Conservation (phyloP, 108 stramenopile genomes). For the Nannochloropsis salina region DNA sequence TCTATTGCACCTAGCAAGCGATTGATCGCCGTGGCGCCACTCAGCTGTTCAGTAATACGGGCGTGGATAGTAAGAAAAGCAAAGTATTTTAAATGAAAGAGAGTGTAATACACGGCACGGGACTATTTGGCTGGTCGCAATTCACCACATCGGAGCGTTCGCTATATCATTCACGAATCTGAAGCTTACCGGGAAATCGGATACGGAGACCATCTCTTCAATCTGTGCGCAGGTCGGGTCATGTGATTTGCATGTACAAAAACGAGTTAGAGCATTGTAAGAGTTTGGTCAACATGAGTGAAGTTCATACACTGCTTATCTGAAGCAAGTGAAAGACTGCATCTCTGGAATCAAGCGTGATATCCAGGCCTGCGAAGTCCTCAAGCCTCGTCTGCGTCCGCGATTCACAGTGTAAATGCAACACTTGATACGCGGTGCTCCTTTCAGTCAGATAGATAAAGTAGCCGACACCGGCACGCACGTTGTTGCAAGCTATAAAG, state of each 20-base stretch:
- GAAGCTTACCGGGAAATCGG: slow-evolving; percentile 71
- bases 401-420: background rate
- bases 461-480: no score
- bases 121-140: background rate
- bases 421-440: no score
- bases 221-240: slow-evolving; percentile 51
- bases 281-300: background rate
- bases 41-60: slow-evolving; percentile 44
- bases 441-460: no score
- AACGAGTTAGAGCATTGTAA: background rate
- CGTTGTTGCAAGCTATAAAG: no score
- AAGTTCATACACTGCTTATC: background rate
- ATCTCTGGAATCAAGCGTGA: background rate
- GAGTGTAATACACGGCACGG: no score
- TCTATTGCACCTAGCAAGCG: slow-evolving; percentile 84
- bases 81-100: background rate
- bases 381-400: background rate
- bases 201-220: slow-evolving; percentile 85
- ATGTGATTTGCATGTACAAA: background rate
- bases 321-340: background rate
- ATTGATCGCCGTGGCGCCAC: slow-evolving; percentile 83
- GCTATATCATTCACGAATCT: background rate
- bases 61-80: background rate
- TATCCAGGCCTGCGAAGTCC: background rate
- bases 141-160: background rate